A percentile compares a stretch with the other conserved stretches of the same genome.
Conservation (phyloP, 1,284 basidiomycete genomes). For the Taiwanofungus camphoratus region DNA sequence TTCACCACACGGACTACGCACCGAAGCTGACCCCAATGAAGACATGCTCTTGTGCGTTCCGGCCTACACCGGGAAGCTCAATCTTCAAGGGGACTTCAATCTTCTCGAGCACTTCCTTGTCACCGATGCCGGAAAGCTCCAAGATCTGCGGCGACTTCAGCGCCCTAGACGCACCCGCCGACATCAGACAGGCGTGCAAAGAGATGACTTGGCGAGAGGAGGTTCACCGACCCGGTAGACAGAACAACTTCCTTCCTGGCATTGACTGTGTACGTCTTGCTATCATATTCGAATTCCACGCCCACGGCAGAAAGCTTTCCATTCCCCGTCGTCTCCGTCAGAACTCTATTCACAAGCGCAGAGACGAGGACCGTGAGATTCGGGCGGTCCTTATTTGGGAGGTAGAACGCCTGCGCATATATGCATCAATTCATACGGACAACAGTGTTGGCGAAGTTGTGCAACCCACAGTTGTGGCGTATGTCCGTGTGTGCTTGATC, state of each 20-base stretch:
- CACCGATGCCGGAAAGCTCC: conserved; percentile 46
- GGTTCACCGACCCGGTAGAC: conserved; percentile 29
- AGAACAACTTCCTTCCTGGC: conserved; percentile 35
- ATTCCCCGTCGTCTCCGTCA: conserved; percentile 69
- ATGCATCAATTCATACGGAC: background rate
- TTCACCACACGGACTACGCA: conserved; percentile 9
- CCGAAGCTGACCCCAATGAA: conserved; percentile 25
- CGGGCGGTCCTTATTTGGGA: conserved; percentile 20
- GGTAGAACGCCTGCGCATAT: conserved; percentile 23
- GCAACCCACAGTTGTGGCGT: conserved; percentile 22
- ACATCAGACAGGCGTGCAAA: background rate
- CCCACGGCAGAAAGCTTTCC: conserved; percentile 93
- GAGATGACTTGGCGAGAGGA: background rate
- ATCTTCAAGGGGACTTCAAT: conserved; percentile 34
- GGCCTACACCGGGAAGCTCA: conserved; percentile 43
- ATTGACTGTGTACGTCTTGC: conserved; percentile 47
- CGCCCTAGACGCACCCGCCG: conserved; percentile 14
- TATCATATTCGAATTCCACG: conserved; percentile 69
- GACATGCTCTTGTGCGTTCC: conserved; percentile 45
- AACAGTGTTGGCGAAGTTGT: background rate
- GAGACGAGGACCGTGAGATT: conserved; percentile 22
- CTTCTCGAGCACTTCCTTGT: conserved; percentile 31
- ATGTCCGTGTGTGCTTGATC: conserved; percentile 23
- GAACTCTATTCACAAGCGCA: conserved; percentile 15
- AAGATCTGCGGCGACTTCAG: conserved; percentile 42